A percentile compares a stretch with the other conserved stretches of the same genome.
These are phyloP conservation scores for Aspergillus flavus DNA, from an alignment of 2,329 filamentous ascomycete species.

Conservation along the genomic window DNA sequence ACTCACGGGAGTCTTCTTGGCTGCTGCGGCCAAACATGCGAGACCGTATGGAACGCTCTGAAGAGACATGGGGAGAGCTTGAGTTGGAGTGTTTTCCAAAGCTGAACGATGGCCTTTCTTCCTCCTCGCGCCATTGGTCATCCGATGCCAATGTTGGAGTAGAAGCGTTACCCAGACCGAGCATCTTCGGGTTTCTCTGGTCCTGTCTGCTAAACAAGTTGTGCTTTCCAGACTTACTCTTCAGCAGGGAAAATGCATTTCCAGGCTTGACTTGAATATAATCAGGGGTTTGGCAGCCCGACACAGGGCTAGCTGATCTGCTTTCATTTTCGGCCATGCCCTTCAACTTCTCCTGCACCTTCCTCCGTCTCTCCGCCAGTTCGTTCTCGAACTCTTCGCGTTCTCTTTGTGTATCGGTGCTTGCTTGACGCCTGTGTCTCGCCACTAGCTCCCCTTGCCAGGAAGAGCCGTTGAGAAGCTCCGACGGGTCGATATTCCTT, in stretches of 20 bases:
- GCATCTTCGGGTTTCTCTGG: slow-evolving; percentile 44
- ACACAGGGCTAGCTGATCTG: slow-evolving; percentile 46
- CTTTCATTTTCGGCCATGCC: slow-evolving; percentile 47
- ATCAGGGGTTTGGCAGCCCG: slow-evolving; percentile 39
- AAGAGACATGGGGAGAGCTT: slow-evolving; percentile 40
- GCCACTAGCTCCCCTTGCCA: slow-evolving; percentile 54
- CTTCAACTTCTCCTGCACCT: slow-evolving; percentile 52
- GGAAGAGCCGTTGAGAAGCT: slow-evolving; percentile 25
- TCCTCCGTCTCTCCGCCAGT: slow-evolving; percentile 50
- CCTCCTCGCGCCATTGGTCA: slow-evolving; percentile 42
- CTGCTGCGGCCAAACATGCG: slow-evolving; percentile 34
- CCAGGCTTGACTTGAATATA: slow-evolving; percentile 34
- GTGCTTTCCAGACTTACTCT: slow-evolving; percentile 43
- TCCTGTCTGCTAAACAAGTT: slow-evolving; percentile 33
- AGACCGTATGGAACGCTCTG: slow-evolving; percentile 31
- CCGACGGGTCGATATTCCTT: slow-evolving; percentile 2
- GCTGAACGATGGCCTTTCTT: slow-evolving; percentile 32
- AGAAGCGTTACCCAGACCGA: slow-evolving; percentile 44
- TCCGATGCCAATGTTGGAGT: slow-evolving; percentile 38
- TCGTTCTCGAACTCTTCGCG: slow-evolving; percentile 52
- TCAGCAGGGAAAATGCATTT: slow-evolving; percentile 49
- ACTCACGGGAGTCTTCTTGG: slow-evolving; percentile 39
- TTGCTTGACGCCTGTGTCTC: slow-evolving; percentile 47
- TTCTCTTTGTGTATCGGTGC: slow-evolving; percentile 53
- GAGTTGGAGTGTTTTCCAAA: slow-evolving; percentile 41